Evolutionary conservation across 257 asterid genomes (phyloP).

Genomic region (Leptodermis oblonga): DNA sequence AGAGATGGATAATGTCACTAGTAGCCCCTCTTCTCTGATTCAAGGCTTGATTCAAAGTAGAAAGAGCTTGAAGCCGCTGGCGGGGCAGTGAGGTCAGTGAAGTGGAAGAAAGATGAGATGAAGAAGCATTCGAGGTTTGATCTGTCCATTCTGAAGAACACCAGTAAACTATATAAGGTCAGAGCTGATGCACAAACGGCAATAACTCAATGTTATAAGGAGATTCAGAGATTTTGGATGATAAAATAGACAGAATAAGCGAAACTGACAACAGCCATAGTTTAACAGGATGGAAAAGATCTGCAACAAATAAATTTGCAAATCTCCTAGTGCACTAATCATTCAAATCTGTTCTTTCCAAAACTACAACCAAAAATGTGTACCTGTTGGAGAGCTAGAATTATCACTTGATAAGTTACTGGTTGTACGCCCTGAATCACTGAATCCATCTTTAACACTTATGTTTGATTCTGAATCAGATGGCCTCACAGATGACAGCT

Average conservation of each 20-base stretch:
- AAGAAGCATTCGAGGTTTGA: slow-evolving; percentile 38
- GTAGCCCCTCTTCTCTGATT: slow-evolving; percentile 43
- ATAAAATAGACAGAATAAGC: background rate
- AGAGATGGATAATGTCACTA: slow-evolving; percentile 21
- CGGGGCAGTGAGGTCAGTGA: slow-evolving; percentile 60
- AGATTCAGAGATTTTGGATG: background rate
- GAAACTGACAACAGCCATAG: background rate
- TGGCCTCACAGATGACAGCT: slow-evolving; percentile 58
- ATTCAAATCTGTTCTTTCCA: background rate
- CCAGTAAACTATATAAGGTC: slow-evolving; percentile 7
- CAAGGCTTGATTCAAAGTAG: slow-evolving; percentile 50
- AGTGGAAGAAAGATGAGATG: slow-evolving; percentile 38
- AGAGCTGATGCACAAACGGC: background rate
- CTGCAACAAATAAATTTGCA: background rate
- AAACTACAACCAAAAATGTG: background rate
- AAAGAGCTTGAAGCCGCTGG: slow-evolving; percentile 68
- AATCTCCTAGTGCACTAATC: background rate
- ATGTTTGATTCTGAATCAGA: slow-evolving; percentile 52
- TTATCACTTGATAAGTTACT: slow-evolving; percentile 40
- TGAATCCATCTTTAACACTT: slow-evolving; percentile 44
- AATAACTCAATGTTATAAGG: background rate
- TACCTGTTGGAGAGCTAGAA: slow-evolving; percentile 51
- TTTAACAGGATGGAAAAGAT: background rate
- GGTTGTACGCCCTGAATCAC: slow-evolving; percentile 45
- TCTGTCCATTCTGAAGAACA: slow-evolving; percentile 58